Evolutionary conservation across 2,329 filamentous ascomycete species (phyloP).

Genomic region (Verticillium nubilum): DNA sequence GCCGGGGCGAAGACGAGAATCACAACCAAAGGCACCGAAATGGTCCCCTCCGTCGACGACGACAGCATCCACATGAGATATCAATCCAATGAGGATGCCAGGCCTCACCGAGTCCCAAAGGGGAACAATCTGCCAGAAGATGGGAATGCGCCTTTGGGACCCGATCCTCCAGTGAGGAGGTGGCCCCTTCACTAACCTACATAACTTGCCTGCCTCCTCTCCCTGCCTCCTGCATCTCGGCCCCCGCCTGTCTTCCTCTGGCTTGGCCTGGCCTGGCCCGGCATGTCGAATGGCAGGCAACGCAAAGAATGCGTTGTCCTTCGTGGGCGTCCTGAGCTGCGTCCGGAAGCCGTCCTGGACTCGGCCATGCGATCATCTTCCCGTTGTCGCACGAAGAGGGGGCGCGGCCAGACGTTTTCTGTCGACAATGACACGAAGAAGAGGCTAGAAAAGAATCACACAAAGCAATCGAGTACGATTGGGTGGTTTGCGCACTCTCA

Average conservation of each 20-base stretch:
- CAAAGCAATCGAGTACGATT: neutral
- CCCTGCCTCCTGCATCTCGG: neutral
- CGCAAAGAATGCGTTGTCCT: neutral
- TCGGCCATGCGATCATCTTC: neutral
- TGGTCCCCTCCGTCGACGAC: neutral
- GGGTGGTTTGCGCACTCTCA: neutral
- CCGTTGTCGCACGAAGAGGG: neutral
- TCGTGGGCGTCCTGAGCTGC: neutral
- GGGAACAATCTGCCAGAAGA: neutral
- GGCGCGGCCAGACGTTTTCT: neutral
- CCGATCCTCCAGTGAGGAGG: neutral
- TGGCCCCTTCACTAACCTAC: neutral
- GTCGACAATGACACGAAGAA: neutral
- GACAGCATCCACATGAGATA: neutral
- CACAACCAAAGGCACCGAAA: neutral
- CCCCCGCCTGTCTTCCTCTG: neutral
- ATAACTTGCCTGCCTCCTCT: neutral
- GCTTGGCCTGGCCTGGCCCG: neutral
- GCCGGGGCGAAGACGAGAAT: neutral
- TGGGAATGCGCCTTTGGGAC: neutral
- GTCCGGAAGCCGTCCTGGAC: neutral
- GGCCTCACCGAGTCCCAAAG: conserved; percentile 1
- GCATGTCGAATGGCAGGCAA: neutral
- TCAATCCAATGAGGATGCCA: neutral
- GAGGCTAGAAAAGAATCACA: neutral